A percentile compares a stretch with the other conserved stretches of the same genome.
Conservation (phyloP, 306 rosid genomes). For the Trifolium subterraneum region DNA sequence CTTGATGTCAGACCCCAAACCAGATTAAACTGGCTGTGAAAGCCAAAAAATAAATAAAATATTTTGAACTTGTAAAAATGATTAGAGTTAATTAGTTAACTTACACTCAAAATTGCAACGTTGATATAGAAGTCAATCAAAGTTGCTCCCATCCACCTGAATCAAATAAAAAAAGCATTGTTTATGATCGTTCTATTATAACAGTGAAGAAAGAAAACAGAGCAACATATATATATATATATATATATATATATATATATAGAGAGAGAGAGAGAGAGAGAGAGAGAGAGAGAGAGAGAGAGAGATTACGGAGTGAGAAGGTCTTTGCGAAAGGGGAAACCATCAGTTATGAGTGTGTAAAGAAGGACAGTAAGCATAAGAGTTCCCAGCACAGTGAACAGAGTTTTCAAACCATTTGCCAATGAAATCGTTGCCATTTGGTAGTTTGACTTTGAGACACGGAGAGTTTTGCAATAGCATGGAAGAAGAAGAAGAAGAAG, state of each 20-base stretch:
- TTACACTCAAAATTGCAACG: slow-evolving; percentile 63
- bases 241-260: too few relatives aligned
- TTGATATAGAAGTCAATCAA: slow-evolving; percentile 86
- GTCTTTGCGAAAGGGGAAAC: slow-evolving; percentile 66
- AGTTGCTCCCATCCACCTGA: slow-evolving; percentile 82
- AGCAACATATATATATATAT: too few relatives aligned
- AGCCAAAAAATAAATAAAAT: neutral
- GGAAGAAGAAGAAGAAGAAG: neutral
- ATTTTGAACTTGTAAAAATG: neutral
- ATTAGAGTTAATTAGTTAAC: slow-evolving; percentile 11
- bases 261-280: neutral
- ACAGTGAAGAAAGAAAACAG: neutral
- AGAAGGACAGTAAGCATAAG: slow-evolving; percentile 59
- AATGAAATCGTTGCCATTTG: slow-evolving; percentile 57
- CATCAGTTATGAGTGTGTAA: slow-evolving; percentile 65
- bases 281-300: slow-evolving; percentile 26
- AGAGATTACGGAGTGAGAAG: slow-evolving; percentile 67
- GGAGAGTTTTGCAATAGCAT: neutral
- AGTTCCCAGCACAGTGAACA: slow-evolving; percentile 56
- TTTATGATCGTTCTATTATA: neutral
- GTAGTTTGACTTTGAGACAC: neutral
- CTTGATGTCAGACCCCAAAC: too few relatives aligned
- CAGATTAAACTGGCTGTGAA: too few relatives aligned
- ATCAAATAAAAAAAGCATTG: slow-evolving; percentile 33
- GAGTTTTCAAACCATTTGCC: slow-evolving; percentile 48